Percentiles rank a stretch among this genome's conserved stretches.
These are phyloP conservation scores for Globisporangium orthogonon DNA, from an alignment of 352 stramenopile genomes.

Conservation along the genomic window DNA sequence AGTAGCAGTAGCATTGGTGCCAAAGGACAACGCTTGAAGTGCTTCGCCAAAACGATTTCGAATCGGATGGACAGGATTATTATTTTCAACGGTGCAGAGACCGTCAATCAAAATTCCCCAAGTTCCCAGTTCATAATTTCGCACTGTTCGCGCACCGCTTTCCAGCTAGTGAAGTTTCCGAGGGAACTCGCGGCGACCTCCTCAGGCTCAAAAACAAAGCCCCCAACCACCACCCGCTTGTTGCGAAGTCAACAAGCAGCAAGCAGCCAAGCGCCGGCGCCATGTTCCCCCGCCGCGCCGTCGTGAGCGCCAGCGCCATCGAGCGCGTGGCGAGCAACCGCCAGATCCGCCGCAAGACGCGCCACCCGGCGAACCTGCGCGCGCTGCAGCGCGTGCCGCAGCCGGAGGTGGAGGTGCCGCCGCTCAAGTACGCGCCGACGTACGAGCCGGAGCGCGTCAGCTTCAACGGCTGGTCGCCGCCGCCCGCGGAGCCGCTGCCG, in stretches of 20 bases:
- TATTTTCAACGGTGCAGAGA: too few species aligned
- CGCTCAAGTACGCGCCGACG: constrained; percentile 78
- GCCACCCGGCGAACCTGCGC: constrained; percentile 65
- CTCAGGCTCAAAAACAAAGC: too few species aligned
- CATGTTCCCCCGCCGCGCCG: constrained; percentile 61
- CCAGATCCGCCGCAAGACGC: constrained; percentile 78
- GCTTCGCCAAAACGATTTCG: too few species aligned
- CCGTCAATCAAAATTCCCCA: too few species aligned
- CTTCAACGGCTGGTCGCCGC: constrained; percentile 86
- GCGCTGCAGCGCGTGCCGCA: constrained; percentile 59
- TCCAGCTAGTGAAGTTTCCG: too few species aligned
- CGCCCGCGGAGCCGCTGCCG: constrained; percentile 53
- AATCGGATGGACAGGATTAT: too few species aligned
- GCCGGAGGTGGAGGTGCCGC: constrained; percentile 41
- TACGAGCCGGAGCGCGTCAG: constrained; percentile 79
- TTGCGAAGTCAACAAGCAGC: background rate
- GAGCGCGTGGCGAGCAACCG: constrained; percentile 80
- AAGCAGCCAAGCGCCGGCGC: constrained; percentile 6
- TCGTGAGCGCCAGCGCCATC: constrained; percentile 38
- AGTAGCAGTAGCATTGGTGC: too few species aligned
- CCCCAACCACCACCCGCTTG: too few species aligned
- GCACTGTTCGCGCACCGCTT: too few species aligned
- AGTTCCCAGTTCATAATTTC: too few species aligned
- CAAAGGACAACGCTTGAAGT: too few species aligned
- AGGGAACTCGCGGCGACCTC: too few species aligned